Evolutionary conservation across 108 stramenopile species (phyloP), one percentile per base, ranked within the genome.

Genomic region (Fragilariopsis cylindrus): DNA sequence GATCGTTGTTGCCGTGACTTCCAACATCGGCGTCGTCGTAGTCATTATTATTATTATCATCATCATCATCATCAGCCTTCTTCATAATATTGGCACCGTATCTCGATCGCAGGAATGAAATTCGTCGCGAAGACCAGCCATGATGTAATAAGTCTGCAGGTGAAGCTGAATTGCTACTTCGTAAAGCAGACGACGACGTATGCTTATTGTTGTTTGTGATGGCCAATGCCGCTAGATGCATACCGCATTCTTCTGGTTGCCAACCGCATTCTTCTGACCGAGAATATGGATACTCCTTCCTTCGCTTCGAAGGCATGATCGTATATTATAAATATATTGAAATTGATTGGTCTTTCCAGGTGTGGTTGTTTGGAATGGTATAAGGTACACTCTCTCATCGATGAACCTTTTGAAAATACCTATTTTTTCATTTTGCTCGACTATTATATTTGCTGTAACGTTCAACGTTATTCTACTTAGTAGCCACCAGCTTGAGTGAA

Each of bases 191-290:
- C 49, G 49, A 64, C 12, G 62, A 62, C 16, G 63, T 50, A 11
- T 55, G 60, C 21, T 4, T 30, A 19, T 13, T 40, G 6, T 52
- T 52, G 6, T 52, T 52, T 13, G 53, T 42, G 18, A 5, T 63
- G n/a, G 86, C 48, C 46, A 92, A 79, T 0, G 83, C 65, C 8
- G 82, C 75, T 48, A 95, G 52, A 54, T 85, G 82, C 13, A 87
- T 83, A 4, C 88, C 90, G 16, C 78, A 81, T 71, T 95, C 93
- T 83, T 91, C 90, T 40, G 89, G 86, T 41, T 87, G 81, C 93
- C 93, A 95, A 13, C 85, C 69, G 69, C 93, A 95, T 88, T 95
- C 93, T 73, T 95, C 91, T 21, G 70, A 65, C 16, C 93, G 84
- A 55, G 69, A 76, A 75, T 90, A 95, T 1, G 93, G 93, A 70